These are phyloP conservation scores for Globisporangium megalacanthum DNA, from an alignment of 352 stramenopile genomes.

Conservation along the genomic window DNA sequence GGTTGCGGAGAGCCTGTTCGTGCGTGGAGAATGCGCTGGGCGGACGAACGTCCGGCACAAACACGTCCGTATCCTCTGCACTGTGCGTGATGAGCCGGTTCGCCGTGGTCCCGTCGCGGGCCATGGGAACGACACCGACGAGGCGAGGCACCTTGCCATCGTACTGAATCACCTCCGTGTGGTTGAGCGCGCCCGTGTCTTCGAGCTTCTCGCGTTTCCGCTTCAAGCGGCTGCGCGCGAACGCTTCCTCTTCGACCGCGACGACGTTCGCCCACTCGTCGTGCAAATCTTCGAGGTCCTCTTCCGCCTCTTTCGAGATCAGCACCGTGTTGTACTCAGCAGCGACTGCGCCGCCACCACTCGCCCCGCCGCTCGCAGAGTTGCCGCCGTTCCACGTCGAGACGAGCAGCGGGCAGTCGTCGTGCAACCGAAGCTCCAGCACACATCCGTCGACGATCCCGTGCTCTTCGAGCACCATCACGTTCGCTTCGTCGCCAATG, in stretches of 20 bases:
- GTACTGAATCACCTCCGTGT: conserved; percentile 63
- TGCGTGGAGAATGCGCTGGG: background rate
- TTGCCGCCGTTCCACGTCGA: conserved; percentile 57
- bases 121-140: conserved; percentile 41
- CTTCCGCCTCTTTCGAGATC: conserved; percentile 78
- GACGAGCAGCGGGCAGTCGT: conserved; percentile 68
- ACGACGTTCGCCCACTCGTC: conserved; percentile 63
- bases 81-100: conserved; percentile 5
- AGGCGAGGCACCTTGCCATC: conserved; percentile 38
- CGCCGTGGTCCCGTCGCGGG: background rate
- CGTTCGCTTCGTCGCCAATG: conserved; percentile 64
- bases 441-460: conserved; percentile 60
- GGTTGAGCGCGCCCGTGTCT: conserved; percentile 38
- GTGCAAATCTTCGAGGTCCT: conserved; percentile 67
- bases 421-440: conserved; percentile 65
- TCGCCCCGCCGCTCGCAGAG: conserved; percentile 22
- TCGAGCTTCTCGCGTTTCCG: conserved; percentile 54
- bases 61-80: background rate
- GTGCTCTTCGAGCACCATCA: conserved; percentile 71
- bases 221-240: conserved; percentile 37
- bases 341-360: conserved; percentile 1
- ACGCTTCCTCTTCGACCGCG: conserved; percentile 48
- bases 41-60: conserved; percentile 1
- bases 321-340: conserved; percentile 78
- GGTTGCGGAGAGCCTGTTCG: background rate